Evolutionary conservation across 2,329 filamentous ascomycete species (phyloP).

Genomic region (Boeremia lycopersici): DNA sequence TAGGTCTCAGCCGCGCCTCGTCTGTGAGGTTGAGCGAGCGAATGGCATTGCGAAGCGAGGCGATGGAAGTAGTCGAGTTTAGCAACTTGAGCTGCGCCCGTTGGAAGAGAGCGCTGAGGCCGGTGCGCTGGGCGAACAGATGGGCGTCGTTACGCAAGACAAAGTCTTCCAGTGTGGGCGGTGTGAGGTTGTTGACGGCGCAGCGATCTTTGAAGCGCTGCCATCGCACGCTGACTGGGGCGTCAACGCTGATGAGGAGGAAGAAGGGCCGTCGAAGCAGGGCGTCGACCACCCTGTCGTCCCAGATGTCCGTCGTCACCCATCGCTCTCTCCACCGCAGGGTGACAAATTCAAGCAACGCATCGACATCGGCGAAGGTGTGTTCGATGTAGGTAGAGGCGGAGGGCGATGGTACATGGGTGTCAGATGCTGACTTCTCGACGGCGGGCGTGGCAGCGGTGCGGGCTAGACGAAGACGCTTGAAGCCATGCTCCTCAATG

Average conservation of each 20-base stretch:
- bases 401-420: constrained; percentile 24
- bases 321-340: constrained; percentile 81
- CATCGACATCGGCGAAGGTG: constrained; percentile 60
- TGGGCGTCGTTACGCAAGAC: constrained; percentile 72
- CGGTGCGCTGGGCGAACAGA: constrained; percentile 69
- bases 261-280: constrained; percentile 87
- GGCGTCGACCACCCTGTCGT: constrained; percentile 73
- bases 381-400: constrained; percentile 29
- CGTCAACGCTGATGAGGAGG: constrained; percentile 88
- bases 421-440: constrained; percentile 48
- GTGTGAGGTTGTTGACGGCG: constrained; percentile 52
- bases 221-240: constrained; percentile 84
- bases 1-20: constrained; percentile 79
- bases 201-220: constrained; percentile 72
- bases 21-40: constrained; percentile 77
- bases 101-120: constrained; percentile 77
- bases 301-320: constrained; percentile 83
- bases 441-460: constrained; percentile 47
- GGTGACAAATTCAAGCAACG: constrained; percentile 84
- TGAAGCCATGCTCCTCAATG: constrained; percentile 81
- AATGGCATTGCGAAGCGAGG: constrained; percentile 74
- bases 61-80: constrained; percentile 77
- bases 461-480: constrained; percentile 66
- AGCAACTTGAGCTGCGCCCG: constrained; percentile 83
- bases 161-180: constrained; percentile 64